Percentiles rank a stretch among this genome's conserved stretches.
Conservation (phyloP, 768 basidiomycete genomes). For the Rhodotorula toruloides region DNA sequence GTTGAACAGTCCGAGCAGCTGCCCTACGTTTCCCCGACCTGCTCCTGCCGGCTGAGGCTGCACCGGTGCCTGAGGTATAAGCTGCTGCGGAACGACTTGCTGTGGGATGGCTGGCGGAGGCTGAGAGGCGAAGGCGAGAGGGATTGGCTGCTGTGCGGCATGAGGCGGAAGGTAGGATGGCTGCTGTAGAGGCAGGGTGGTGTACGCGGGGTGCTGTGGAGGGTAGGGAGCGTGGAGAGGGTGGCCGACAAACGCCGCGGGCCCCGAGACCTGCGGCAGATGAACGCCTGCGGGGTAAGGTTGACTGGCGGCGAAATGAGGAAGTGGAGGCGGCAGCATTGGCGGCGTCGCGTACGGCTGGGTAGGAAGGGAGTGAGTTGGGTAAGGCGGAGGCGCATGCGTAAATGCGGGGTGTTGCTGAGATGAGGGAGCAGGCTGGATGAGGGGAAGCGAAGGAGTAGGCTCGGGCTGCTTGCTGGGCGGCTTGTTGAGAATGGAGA, state of each 20-base stretch:
- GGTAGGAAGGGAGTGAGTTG: background rate
- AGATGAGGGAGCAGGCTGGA: background rate
- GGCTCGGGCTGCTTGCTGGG: background rate
- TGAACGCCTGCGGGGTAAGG: too few species aligned
- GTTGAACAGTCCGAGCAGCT: constrained; percentile 28
- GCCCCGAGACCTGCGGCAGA: too few species aligned
- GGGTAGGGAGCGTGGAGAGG: too few species aligned
- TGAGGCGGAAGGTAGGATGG: too few species aligned
- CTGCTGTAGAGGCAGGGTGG: too few species aligned
- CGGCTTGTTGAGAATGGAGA: constrained; percentile 14
- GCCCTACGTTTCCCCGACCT: background rate
- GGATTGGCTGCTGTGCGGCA: too few species aligned
- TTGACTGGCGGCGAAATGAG: background rate
- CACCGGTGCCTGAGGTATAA: background rate
- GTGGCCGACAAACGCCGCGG: too few species aligned
- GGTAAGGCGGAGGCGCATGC: background rate
- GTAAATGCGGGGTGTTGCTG: background rate
- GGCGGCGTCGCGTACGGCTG: background rate
- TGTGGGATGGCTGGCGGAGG: too few species aligned
- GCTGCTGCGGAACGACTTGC: background rate
- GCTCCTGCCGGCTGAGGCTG: too few species aligned
- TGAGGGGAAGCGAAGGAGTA: background rate
- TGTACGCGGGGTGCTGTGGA: too few species aligned
- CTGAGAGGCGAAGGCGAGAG: too few species aligned
- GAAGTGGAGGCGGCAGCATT: background rate